Evolutionary conservation across 2,329 filamentous ascomycete species (phyloP).

Genomic region (Tolypocladium sp.): DNA sequence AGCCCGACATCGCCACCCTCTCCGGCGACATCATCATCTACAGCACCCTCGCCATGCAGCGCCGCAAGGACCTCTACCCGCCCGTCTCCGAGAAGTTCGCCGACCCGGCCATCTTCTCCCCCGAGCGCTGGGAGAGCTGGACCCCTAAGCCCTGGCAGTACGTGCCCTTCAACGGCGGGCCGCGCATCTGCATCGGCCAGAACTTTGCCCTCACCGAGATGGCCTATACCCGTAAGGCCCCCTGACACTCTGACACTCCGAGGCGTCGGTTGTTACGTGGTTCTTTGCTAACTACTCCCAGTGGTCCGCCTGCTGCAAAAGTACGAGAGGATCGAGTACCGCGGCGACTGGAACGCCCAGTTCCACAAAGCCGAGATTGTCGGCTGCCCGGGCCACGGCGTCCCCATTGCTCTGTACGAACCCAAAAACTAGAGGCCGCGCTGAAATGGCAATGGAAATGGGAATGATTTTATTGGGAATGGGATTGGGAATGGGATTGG

Average conservation of each 20-base stretch:
- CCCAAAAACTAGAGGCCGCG: background rate
- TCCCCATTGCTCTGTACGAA: slow-evolving; percentile 29
- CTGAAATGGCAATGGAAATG: background rate
- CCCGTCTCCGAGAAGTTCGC: slow-evolving; percentile 33
- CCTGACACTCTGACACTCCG: too few relatives aligned
- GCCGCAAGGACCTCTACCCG: slow-evolving; percentile 54
- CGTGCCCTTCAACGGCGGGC: slow-evolving; percentile 67
- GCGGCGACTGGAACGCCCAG: slow-evolving; percentile 34
- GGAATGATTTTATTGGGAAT: too few relatives aligned
- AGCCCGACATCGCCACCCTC: slow-evolving; percentile 50
- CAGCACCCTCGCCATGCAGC: slow-evolving; percentile 64
- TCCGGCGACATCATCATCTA: slow-evolving; percentile 60
- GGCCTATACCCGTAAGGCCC: slow-evolving; percentile 15
- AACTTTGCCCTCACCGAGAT: slow-evolving; percentile 76
- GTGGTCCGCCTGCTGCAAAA: slow-evolving; percentile 48
- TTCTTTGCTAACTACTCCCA: slow-evolving; percentile 7
- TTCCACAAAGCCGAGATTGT: slow-evolving; percentile 34
- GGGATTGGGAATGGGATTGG: background rate
- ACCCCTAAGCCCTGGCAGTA: slow-evolving; percentile 62
- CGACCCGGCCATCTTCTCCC: slow-evolving; percentile 44
- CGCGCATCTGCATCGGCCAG: slow-evolving; percentile 68
- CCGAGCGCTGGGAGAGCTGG: slow-evolving; percentile 58
- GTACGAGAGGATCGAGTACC: slow-evolving; percentile 44
- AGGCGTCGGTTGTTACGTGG: background rate
- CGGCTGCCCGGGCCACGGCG: slow-evolving; percentile 31